Percentiles rank a stretch among this genome's conserved stretches.
These are phyloP conservation scores for Annona cherimola DNA, from an alignment of 164 flowering plant genomes.

Conservation along the genomic window DNA sequence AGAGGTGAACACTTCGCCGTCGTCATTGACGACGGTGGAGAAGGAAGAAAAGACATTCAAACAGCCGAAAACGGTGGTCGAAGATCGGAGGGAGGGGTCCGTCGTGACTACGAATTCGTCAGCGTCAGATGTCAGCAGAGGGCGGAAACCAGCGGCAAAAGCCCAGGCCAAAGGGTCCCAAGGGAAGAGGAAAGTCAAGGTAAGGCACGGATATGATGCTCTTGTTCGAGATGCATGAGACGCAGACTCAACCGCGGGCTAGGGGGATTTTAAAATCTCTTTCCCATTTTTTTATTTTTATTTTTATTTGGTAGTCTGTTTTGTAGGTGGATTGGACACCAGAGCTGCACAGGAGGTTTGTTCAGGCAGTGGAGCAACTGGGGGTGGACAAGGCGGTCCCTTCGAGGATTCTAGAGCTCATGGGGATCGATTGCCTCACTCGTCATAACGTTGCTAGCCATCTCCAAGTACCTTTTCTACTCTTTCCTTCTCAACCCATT, in stretches of 20 bases:
- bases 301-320: slow-evolving; percentile 14
- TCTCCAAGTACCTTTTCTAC: slow-evolving; percentile 89
- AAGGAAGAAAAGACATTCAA: background rate
- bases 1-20: slow-evolving; percentile 23
- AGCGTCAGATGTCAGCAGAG: slow-evolving; percentile 22
- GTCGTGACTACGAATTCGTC: background rate
- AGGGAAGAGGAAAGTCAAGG: slow-evolving; percentile 67
- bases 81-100: slow-evolving; percentile 35
- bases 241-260: background rate
- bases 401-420: slow-evolving; percentile 87
- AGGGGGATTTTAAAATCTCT: background rate
- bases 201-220: slow-evolving; percentile 6
- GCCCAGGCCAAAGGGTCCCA: slow-evolving; percentile 30
- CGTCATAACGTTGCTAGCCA: slow-evolving; percentile 98
- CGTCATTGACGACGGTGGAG: background rate
- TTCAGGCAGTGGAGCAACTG: slow-evolving; percentile 97
- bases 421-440: slow-evolving; percentile 97
- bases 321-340: slow-evolving; percentile 99
- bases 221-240: background rate
- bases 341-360: slow-evolving; percentile 84
- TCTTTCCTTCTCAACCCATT: background rate
- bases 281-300: background rate
- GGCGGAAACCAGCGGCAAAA: slow-evolving; percentile 29
- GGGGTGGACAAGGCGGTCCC: slow-evolving; percentile 99
- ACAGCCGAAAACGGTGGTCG: slow-evolving; percentile 27